These are phyloP conservation scores for Acer campestre DNA, from an alignment of 345 rosid genomes.

Conservation along the genomic window DNA sequence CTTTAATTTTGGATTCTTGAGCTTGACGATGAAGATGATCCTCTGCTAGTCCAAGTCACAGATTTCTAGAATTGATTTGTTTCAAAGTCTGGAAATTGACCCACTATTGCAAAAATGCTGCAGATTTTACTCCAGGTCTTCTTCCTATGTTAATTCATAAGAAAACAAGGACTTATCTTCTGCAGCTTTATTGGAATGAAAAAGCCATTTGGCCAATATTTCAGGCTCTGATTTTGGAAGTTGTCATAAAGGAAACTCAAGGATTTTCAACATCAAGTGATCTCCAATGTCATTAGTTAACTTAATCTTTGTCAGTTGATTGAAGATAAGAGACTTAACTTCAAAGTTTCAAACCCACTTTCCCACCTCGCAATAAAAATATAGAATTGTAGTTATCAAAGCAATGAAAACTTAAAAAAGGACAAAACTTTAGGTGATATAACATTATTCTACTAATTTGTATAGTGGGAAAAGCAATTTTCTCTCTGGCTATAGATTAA, in stretches of 20 bases:
- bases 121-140: not conserved
- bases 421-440: not conserved
- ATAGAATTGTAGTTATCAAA: not conserved
- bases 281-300: not conserved
- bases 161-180: not conserved
- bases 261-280: not conserved
- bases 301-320: not conserved
- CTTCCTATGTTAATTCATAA: no score
- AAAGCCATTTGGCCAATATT: not conserved
- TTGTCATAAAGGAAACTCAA: not conserved
- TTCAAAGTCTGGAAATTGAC: not conserved
- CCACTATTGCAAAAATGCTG: not conserved
- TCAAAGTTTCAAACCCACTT: constrained; percentile 8
- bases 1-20: not conserved
- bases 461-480: not conserved
- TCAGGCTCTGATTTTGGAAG: not conserved
- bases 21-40: no score
- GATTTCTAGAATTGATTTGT: not conserved
- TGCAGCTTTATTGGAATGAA: not conserved
- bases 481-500: not conserved
- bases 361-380: not conserved
- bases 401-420: not conserved
- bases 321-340: not conserved
- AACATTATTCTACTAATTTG: not conserved
- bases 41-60: not conserved